These are phyloP conservation scores for Tolypocladium tropicale DNA, from an alignment of 2,329 filamentous ascomycete species.

Conservation along the genomic window DNA sequence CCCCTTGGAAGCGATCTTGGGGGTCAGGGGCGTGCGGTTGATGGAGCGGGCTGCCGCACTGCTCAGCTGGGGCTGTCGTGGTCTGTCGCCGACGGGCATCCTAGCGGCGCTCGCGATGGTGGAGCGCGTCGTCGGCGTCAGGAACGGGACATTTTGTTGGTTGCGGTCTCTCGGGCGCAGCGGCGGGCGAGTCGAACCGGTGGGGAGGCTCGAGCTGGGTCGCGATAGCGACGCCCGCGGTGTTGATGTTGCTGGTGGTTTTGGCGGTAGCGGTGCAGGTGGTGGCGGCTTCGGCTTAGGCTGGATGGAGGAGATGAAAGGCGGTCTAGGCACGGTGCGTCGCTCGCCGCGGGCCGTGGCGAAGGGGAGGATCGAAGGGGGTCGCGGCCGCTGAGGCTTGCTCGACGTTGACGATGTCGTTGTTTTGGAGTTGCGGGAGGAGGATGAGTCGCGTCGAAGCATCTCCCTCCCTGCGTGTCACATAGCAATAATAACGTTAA, in stretches of 20 bases:
- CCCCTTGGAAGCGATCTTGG: constrained; percentile 41
- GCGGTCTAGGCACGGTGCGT: constrained; percentile 2
- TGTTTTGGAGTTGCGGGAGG: background rate
- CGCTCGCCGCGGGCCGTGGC: constrained; percentile 3
- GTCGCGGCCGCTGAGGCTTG: background rate
- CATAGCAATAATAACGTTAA: background rate
- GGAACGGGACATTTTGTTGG: constrained; percentile 12
- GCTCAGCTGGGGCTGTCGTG: constrained; percentile 59
- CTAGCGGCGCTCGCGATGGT: constrained; percentile 12
- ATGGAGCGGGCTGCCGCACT: constrained; percentile 47
- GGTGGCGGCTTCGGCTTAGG: background rate
- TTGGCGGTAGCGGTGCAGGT: background rate
- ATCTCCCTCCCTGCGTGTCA: background rate
- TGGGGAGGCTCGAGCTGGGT: background rate
- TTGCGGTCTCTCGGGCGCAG: constrained; percentile 9
- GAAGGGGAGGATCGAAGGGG: background rate
- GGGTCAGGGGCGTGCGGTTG: constrained; percentile 39
- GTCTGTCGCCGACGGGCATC: constrained; percentile 42
- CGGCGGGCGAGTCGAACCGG: constrained; percentile 10
- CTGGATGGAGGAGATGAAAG: background rate
- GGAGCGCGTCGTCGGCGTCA: constrained; percentile 17
- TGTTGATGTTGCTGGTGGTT: no score
- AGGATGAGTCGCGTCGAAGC: constrained; percentile 1
- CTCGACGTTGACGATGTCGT: background rate
- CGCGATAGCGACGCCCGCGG: background rate